A percentile compares a stretch with the other conserved stretches of the same genome.
Conservation (phyloP, 2,329 filamentous ascomycete species). For the Penicillium sp. region DNA sequence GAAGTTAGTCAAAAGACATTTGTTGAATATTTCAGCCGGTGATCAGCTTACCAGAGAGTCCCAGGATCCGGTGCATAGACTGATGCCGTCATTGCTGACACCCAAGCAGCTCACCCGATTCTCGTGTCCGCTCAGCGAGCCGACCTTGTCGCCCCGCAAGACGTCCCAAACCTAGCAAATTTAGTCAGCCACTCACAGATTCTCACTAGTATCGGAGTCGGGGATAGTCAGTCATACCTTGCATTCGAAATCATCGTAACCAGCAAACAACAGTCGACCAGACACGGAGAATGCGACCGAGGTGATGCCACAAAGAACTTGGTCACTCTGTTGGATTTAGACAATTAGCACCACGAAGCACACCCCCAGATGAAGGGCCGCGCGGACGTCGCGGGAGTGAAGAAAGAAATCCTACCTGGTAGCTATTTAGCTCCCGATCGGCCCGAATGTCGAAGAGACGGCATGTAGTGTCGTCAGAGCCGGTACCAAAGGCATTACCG, state of each 20-base stretch:
- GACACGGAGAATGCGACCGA: conserved; percentile 98
- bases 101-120: conserved; percentile 98
- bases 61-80: conserved; percentile 98
- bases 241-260: conserved; percentile 99
- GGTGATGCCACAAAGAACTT: conserved; percentile 95
- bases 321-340: conserved; percentile 66
- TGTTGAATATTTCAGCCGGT: neutral
- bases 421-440: conserved; percentile 69
- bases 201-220: too few species aligned
- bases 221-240: conserved; percentile 60
- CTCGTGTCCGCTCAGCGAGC: conserved; percentile 92
- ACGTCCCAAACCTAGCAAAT: conserved; percentile 83
- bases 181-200: conserved; percentile 17
- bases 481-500: conserved; percentile 95
- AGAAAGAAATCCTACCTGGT: conserved; percentile 48
- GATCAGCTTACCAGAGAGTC: conserved; percentile 79
- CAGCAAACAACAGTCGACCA: conserved; percentile 87
- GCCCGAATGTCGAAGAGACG: conserved; percentile 96
- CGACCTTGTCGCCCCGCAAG: conserved; percentile 92
- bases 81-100: conserved; percentile 98
- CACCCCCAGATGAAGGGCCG: too few species aligned
- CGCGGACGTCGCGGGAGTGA: neutral
- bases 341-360: too few species aligned
- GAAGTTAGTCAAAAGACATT: conserved; percentile 1
- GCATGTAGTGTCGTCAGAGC: conserved; percentile 95